Base-by-base conservation (phyloP, 192 early-diverging fungal species). In the Podila clonocystis region DNA sequence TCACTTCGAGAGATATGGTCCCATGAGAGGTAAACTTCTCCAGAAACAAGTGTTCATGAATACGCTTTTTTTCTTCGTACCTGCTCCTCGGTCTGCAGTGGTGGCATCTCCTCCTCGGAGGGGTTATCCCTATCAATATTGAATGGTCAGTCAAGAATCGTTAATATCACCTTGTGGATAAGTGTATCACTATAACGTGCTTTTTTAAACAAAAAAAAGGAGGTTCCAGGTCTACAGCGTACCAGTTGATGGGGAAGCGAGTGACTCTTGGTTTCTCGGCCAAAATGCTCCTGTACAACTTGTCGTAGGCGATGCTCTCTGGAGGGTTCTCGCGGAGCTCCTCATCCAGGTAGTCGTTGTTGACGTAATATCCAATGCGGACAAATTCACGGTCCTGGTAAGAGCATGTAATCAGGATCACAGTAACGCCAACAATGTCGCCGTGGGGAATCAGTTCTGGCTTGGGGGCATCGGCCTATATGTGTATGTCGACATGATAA, bases 291-390 rank as follows among this genome's bases (percentile, higher is more conserved):
- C 96, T 87, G 70, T 91, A 89, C 20, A 99, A 70, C 79, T 94
- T 95, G 15, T 92, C 92, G 55, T 96, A 84, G 28, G 84, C 74
- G 19, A 94, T 87, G 33, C 82, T 77, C n/a, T 86, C 86, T 41
- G 96, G 98, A 36, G 95, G 94, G 50, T 91, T 88, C 62, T 92
- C 88, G 68, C 91, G 88, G 55, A 97, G 76, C 63, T 89, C 92
- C 75, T 95, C 93, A 62, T 97, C 95, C 34, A 74, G 64, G 78
- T 98, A 99, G 62, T 97, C 94, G 84, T 97, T 98, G 87, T 99
- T 96, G 58, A 99, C 96, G 74, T 97, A 98, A 85, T 99, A 99
- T 17, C 97, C 98, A 61, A 99, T 95, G 72, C 96, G 91, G 62
- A 98, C 95, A 87, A 98, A 99, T 85, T 97, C 96, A 74, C 92